phyloP scores from a whole-genome alignment of 2,329 filamentous ascomycete genomes.

The Venturia nashicola region DNA sequence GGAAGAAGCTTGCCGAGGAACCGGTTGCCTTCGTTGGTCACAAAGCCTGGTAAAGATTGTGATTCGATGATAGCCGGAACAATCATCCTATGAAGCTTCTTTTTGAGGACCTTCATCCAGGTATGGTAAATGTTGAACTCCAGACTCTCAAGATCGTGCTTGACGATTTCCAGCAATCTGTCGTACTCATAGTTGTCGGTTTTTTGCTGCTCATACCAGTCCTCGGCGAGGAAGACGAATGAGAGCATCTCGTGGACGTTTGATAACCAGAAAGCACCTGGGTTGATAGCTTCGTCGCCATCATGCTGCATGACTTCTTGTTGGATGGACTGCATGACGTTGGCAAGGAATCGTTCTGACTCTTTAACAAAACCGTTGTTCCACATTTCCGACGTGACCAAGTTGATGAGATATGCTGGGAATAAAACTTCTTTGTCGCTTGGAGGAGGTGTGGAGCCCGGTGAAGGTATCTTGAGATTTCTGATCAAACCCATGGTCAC shows the following conservation, averaged over 20 bases:
- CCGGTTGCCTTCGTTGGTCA: conserved; percentile 95
- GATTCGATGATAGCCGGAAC: conserved; percentile 98
- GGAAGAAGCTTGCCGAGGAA: conserved; percentile 96
- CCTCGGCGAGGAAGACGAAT: conserved; percentile 96
- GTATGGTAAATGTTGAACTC: conserved; percentile 99
- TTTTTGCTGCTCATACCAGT: conserved; percentile 99
- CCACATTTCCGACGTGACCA: conserved; percentile 99
- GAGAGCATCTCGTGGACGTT: conserved; percentile 99
- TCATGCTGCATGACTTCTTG: conserved; percentile 99
- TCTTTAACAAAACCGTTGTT: conserved; percentile 99
- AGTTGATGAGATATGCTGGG: conserved; percentile 96
- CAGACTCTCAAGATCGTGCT: conserved; percentile 93
- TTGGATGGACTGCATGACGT: conserved; percentile 99
- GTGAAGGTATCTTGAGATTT: conserved; percentile 90
- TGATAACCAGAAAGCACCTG: conserved; percentile 95
- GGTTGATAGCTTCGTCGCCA: conserved; percentile 92
- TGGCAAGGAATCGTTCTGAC: conserved; percentile 94
- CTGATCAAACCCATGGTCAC: conserved; percentile 92
- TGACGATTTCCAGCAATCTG: conserved; percentile 92
- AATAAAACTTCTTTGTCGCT: conserved; percentile 98
- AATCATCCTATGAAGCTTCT: conserved; percentile 99
- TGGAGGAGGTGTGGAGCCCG: conserved; percentile 73
- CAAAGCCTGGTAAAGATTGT: conserved; percentile 93
- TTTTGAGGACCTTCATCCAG: conserved; percentile 99
- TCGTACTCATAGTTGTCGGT: conserved; percentile 99